Conservation (phyloP, 768 basidiomycete genomes). For the Naganishia vaughanmartiniae region DNA sequence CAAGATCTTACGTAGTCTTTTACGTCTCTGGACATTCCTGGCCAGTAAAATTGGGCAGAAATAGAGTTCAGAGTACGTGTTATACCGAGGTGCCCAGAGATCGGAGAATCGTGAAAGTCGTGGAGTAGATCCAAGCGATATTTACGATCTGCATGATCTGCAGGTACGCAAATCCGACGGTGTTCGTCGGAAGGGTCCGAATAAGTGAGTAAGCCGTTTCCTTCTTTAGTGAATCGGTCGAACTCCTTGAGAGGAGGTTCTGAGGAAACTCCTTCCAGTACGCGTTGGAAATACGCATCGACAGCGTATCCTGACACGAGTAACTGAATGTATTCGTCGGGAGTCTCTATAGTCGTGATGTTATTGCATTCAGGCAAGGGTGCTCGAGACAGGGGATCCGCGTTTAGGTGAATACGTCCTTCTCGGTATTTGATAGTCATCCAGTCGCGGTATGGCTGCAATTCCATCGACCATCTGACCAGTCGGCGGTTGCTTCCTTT, state of each 20-base stretch:
- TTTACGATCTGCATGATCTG: neutral
- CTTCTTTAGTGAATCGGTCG: neutral
- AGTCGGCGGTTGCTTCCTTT: neutral
- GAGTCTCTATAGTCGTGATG: neutral
- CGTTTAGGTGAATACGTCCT: slow-evolving; percentile 25
- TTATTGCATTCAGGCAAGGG: slow-evolving; percentile 19
- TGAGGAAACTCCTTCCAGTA: too few relatives aligned
- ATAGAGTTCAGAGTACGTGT: neutral
- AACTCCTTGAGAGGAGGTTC: neutral
- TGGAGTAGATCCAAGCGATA: neutral
- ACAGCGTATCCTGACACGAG: neutral
- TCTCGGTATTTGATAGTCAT: slow-evolving; percentile 18
- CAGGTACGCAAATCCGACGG: neutral
- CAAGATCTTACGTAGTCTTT: slow-evolving; percentile 38
- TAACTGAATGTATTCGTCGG: neutral
- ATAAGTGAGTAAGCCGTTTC: neutral
- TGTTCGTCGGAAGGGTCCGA: neutral
- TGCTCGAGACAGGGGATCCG: neutral
- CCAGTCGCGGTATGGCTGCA: neutral
- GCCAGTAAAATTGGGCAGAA: neutral
- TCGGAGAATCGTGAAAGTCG: neutral
- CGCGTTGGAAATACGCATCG: neutral
- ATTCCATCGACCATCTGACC: slow-evolving; percentile 26
- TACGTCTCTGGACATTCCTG: too few relatives aligned
- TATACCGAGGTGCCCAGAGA: neutral